These are phyloP conservation scores for Madurella fahalii DNA, from an alignment of 2,329 filamentous ascomycete species.

Conservation along the genomic window DNA sequence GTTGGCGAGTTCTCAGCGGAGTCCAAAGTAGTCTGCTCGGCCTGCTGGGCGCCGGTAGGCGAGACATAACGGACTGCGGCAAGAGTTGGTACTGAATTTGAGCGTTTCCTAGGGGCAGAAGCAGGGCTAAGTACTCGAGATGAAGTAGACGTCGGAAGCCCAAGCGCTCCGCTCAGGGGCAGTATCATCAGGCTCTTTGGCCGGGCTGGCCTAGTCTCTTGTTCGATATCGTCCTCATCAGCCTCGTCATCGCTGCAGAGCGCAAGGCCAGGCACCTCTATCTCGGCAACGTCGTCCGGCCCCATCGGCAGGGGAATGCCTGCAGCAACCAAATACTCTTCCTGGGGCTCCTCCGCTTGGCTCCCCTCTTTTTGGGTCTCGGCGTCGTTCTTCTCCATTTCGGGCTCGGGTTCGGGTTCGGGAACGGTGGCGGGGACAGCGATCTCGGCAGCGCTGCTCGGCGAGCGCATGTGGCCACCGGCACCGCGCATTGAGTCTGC, in stretches of 20 bases:
- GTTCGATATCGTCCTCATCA: slow-evolving; percentile 35
- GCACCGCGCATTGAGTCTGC: slow-evolving; percentile 40
- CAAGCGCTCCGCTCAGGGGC: slow-evolving; percentile 26
- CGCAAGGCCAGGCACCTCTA: slow-evolving; percentile 70
- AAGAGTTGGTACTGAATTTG: slow-evolving; percentile 47
- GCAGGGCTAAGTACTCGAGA: slow-evolving; percentile 36
- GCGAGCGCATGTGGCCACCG: slow-evolving; percentile 33
- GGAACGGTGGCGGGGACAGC: slow-evolving; percentile 37
- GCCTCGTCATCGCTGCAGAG: slow-evolving; percentile 60
- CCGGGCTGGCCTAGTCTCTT: slow-evolving; percentile 32
- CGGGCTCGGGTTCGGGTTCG: slow-evolving; percentile 27
- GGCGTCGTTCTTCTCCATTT: slow-evolving; percentile 2
- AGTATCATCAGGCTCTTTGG: slow-evolving; percentile 46
- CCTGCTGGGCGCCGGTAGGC: neutral
- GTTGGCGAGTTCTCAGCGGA: neutral
- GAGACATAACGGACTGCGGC: slow-evolving; percentile 9
- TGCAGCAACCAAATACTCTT: slow-evolving; percentile 47
- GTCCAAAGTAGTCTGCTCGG: neutral
- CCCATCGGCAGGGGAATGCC: slow-evolving; percentile 65
- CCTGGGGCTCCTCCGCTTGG: slow-evolving; percentile 25
- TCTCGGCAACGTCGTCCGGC: slow-evolving; percentile 69
- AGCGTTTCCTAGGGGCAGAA: slow-evolving; percentile 40
- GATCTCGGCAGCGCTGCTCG: slow-evolving; percentile 36
- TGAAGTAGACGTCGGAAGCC: slow-evolving; percentile 32
- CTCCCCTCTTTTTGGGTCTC: slow-evolving; percentile 12